These are phyloP conservation scores for Clonostachys chloroleuca DNA, from an alignment of 2,329 filamentous ascomycete species.

Conservation along the genomic window DNA sequence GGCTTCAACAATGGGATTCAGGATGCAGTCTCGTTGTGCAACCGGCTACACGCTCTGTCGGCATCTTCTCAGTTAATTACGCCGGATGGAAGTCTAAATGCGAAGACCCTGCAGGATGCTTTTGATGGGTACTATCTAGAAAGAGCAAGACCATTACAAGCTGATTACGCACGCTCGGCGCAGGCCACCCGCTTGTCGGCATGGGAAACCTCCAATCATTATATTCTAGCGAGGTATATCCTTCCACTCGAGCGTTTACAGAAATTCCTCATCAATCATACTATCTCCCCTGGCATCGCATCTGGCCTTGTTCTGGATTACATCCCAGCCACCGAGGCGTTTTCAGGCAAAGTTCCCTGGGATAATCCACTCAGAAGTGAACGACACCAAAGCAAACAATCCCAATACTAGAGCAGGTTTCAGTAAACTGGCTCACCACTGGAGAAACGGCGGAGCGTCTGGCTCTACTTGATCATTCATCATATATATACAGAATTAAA, in stretches of 20 bases:
- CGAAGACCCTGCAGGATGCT: not conserved
- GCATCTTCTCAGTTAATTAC: no score
- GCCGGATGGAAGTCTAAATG: no score
- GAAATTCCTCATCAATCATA: not conserved
- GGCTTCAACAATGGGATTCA: slow-evolving; percentile 22
- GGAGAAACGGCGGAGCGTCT: no score
- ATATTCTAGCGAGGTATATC: not conserved
- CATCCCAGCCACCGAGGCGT: not conserved
- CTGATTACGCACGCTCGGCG: not conserved
- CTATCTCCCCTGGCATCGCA: not conserved
- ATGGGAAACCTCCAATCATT: not conserved
- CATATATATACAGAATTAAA: no score
- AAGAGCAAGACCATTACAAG: not conserved
- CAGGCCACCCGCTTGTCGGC: not conserved
- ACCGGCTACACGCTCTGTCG: not conserved
- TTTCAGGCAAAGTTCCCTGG: not conserved
- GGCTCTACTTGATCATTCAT: no score
- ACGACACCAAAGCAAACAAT: no score
- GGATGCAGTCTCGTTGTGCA: slow-evolving; percentile 13
- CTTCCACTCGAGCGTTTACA: not conserved
- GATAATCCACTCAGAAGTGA: not conserved
- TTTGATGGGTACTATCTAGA: not conserved
- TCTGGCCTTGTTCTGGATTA: not conserved
- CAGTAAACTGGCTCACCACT: no score
- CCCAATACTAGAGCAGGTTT: no score